phyloP scores from a whole-genome alignment of 805 yeast species.

The Teunomyces pallodes region DNA sequence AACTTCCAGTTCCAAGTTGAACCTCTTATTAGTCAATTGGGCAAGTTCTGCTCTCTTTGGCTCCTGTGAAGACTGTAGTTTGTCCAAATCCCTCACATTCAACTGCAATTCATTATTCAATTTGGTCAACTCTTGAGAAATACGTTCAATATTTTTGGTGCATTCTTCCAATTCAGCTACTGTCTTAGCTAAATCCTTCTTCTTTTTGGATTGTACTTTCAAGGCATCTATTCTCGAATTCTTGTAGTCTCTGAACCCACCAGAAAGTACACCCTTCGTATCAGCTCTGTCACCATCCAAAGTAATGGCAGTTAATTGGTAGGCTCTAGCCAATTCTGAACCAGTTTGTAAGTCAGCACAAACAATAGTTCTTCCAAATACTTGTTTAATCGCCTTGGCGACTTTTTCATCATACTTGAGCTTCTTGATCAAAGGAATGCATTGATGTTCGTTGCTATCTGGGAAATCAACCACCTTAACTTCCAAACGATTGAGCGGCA shows the following conservation, averaged over 20 bases:
- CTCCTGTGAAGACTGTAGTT: conserved; percentile 40
- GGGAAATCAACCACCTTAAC: conserved; percentile 52
- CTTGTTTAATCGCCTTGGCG: conserved; percentile 68
- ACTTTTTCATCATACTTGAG: conserved; percentile 57
- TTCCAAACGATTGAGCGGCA: conserved; percentile 75
- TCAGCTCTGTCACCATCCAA: conserved; percentile 90
- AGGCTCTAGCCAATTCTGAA: conserved; percentile 58
- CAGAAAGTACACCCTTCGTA: conserved; percentile 77
- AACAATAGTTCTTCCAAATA: conserved; percentile 80
- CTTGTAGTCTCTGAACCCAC: conserved; percentile 78
- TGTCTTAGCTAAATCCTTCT: conserved; percentile 41
- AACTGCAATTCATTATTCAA: conserved; percentile 44
- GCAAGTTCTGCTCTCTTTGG: conserved; percentile 43
- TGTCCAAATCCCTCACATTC: conserved; percentile 42
- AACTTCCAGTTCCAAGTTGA: conserved; percentile 44
- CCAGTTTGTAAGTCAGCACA: conserved; percentile 69
- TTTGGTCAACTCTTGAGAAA: conserved; percentile 53
- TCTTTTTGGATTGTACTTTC: conserved; percentile 53
- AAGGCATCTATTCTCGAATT: conserved; percentile 69
- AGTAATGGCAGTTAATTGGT: conserved; percentile 74
- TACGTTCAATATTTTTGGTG: conserved; percentile 32
- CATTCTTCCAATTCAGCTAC: conserved; percentile 40
- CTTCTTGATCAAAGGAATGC: conserved; percentile 76
- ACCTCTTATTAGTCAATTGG: conserved; percentile 39
- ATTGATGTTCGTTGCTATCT: conserved; percentile 50